Percentiles rank a stretch among this genome's conserved stretches.
phyloP scores from a whole-genome alignment of 805 yeast species.

The Zygosaccharomyces bailii region DNA sequence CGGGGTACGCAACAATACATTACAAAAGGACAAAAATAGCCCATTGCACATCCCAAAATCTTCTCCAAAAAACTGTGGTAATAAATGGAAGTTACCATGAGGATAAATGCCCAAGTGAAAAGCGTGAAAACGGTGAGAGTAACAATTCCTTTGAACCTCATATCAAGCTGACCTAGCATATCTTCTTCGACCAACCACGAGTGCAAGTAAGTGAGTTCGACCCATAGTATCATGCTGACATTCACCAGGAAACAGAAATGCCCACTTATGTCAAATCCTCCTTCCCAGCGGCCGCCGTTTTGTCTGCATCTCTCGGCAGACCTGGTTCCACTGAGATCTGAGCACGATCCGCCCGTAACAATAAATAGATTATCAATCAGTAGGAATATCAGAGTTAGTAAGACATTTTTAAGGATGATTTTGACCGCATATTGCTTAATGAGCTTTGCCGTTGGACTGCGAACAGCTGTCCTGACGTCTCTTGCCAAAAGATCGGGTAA shows the following conservation, averaged over 20 bases:
- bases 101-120: constrained; percentile 51
- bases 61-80: constrained; percentile 82
- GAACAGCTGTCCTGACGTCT: constrained; percentile 9
- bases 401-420: constrained; percentile 25
- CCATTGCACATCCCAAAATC: constrained; percentile 62
- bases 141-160: constrained; percentile 11
- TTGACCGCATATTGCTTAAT: constrained; percentile 28
- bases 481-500: constrained; percentile 16
- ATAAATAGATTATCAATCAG: constrained; percentile 36
- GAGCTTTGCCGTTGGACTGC: constrained; percentile 4
- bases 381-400: constrained; percentile 26
- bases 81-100: constrained; percentile 73
- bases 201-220: constrained; percentile 29
- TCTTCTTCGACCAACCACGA: constrained; percentile 14
- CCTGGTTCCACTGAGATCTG: constrained; percentile 18
- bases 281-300: constrained; percentile 41
- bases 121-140: constrained; percentile 17
- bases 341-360: constrained; percentile 37
- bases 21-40: constrained; percentile 48
- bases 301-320: constrained; percentile 36
- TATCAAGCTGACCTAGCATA: constrained; percentile 4
- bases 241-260: constrained; percentile 47
- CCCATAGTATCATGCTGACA: constrained; percentile 42
- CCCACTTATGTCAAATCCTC: constrained; percentile 54
- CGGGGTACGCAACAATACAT: constrained; percentile 41